Evolutionary conservation across 1,284 basidiomycete species (phyloP).

Genomic region (Spongispora temasekensis): DNA sequence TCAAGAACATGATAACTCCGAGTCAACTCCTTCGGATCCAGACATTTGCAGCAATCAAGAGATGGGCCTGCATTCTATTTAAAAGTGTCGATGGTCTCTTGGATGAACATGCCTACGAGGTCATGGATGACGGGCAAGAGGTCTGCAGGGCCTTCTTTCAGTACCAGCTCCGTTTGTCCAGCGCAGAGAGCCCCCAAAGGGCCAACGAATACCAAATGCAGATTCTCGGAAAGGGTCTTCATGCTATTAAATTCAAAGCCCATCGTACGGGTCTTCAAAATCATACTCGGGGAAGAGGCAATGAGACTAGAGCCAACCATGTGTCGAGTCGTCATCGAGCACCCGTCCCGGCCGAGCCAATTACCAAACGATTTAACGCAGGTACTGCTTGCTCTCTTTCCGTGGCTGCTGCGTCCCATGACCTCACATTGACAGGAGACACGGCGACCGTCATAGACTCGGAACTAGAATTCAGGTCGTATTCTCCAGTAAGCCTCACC

Average conservation of each 20-base stretch:
- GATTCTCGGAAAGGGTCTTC: constrained; percentile 7
- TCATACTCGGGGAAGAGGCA: not conserved
- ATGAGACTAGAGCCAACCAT: not conserved
- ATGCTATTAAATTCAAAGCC: constrained; percentile 6
- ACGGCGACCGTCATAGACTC: not conserved
- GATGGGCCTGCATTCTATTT: constrained; percentile 20
- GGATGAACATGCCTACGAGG: constrained; percentile 7
- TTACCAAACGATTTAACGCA: constrained; percentile 1
- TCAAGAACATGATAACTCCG: too few relatives aligned
- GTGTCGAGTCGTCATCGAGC: not conserved
- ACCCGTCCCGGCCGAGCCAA: not conserved
- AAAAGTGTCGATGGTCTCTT: not conserved
- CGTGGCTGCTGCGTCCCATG: not conserved
- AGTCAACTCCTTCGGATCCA: too few relatives aligned
- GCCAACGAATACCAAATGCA: not conserved
- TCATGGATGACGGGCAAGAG: constrained; percentile 11
- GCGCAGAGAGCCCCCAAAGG: not conserved
- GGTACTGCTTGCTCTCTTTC: constrained; percentile 7
- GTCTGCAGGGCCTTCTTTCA: constrained; percentile 23
- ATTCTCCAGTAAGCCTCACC: not conserved
- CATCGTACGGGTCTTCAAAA: not conserved
- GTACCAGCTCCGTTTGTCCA: constrained; percentile 16
- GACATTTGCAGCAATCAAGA: constrained; percentile 15
- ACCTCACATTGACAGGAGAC: constrained; percentile 5
- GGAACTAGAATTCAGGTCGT: not conserved